Percentiles rank a stretch among this genome's conserved stretches.
phyloP scores from a whole-genome alignment of 1,284 basidiomycete genomes.

The Ceratobasidium sp. region DNA sequence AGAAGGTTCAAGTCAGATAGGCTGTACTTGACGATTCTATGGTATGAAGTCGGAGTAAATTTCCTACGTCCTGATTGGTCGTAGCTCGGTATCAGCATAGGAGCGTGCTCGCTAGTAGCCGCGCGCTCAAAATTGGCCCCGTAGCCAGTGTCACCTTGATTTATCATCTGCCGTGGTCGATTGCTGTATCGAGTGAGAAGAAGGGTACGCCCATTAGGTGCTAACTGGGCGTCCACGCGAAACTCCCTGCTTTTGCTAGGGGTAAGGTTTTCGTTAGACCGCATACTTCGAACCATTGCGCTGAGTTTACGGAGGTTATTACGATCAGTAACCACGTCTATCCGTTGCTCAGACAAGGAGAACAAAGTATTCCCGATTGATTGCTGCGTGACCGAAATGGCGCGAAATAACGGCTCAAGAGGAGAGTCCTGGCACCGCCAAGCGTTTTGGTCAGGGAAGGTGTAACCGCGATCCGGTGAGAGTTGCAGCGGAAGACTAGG shows the following conservation, averaged over 20 bases:
- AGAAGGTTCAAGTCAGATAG: slow-evolving; percentile 12
- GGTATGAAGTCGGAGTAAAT: background rate
- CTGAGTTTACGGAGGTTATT: slow-evolving; percentile 63
- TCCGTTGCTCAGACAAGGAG: slow-evolving; percentile 53
- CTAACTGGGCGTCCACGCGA: slow-evolving; percentile 58
- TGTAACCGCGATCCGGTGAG: slow-evolving; percentile 54
- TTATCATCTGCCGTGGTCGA: background rate
- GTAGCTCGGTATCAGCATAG: background rate
- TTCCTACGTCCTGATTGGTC: background rate
- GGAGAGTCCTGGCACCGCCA: slow-evolving; percentile 54
- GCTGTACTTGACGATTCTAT: slow-evolving; percentile 23
- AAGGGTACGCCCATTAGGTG: slow-evolving; percentile 37
- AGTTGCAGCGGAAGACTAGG: slow-evolving; percentile 56
- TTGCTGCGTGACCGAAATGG: slow-evolving; percentile 51
- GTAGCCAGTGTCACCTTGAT: background rate
- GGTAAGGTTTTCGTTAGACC: slow-evolving; percentile 49
- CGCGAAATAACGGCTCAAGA: slow-evolving; percentile 59
- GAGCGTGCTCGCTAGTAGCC: background rate
- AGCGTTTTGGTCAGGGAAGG: slow-evolving; percentile 60
- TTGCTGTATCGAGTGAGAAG: background rate
- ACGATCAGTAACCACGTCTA: slow-evolving; percentile 65
- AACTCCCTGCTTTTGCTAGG: too few species aligned
- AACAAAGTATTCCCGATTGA: slow-evolving; percentile 50
- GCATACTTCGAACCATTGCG: background rate
- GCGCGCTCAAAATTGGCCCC: slow-evolving; percentile 7